Evolutionary conservation across 1,139 yeast genomes (phyloP), one percentile per base, ranked within the genome.

Genomic region (Taiozyma sp.): DNA sequence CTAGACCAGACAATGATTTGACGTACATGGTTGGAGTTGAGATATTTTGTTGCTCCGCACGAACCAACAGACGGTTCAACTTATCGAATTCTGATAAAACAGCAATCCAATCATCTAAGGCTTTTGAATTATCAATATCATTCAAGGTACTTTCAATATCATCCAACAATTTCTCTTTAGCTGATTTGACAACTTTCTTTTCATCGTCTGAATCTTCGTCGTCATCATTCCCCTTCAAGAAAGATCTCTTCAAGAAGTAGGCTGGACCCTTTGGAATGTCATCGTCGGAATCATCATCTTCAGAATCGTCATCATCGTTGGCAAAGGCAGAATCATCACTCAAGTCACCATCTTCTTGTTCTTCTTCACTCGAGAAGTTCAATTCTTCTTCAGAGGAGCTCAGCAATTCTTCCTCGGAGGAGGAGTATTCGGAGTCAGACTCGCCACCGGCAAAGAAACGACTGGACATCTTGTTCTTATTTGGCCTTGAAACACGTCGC

Each of bases 121-220:
- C 79, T 69, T 77, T 86, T 54, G 83, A 85, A 57, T 77, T 79
- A 63, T 86, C 93, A 63, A 90, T 80, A 53, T 81, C 75, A 64
- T 81, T 86, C 62, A 85, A 79, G 42, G 81, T 71, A 39, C 76
- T 76, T 61, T 81, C 85, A 73, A 93, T 80, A 69, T 93, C 99
- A 67, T 90, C 98, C 59, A 89, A 68, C 56, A 91, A 77, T 72
- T 91, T 95, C 60, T 91, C 98, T 72, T 87, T 89, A 52, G 97
- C 97, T 53, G 95, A 83, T 72, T 88, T 91, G 61, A 93, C 97
- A 46, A 90, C 89, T 63, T 85, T 87, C 68, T 84, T 85, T 57
- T 81, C 72, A 35, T 65, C 73, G 47, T 71, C 80, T 47, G 73
- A 78, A 51, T 73, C 75, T 46, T 70, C 71, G 39, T 71, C 76